phyloP scores from a whole-genome alignment of 805 yeast species.

The Kluyveromyces nonfermentans region DNA sequence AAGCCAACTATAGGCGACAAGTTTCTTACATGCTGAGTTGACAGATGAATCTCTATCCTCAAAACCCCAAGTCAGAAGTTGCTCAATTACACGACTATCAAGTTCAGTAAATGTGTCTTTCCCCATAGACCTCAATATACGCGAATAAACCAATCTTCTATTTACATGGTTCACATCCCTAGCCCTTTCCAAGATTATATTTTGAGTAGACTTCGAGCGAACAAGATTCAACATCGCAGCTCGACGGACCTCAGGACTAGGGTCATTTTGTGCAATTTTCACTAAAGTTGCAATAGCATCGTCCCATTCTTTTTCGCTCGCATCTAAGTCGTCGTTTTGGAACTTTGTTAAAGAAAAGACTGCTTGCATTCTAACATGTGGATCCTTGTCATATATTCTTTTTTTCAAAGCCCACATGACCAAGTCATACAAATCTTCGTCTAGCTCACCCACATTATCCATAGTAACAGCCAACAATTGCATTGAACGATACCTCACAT shows the following conservation, averaged over 20 bases:
- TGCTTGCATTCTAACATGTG: constrained; percentile 75
- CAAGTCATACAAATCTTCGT: constrained; percentile 57
- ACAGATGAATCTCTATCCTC: constrained; percentile 77
- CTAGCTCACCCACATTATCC: constrained; percentile 65
- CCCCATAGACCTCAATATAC: constrained; percentile 58
- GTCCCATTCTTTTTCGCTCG: constrained; percentile 31
- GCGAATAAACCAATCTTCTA: constrained; percentile 62
- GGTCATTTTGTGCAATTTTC: constrained; percentile 60
- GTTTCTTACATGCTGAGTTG: constrained; percentile 55
- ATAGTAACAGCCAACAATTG: constrained; percentile 67
- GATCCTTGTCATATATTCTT: constrained; percentile 67
- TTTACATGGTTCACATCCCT: constrained; percentile 67
- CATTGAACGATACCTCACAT: constrained; percentile 71
- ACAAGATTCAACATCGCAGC: constrained; percentile 69
- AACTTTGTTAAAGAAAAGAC: constrained; percentile 69
- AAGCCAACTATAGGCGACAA: constrained; percentile 70
- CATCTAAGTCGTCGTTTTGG: constrained; percentile 40
- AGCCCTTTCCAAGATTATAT: constrained; percentile 66
- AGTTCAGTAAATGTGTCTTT: constrained; percentile 38
- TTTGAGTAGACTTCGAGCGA: constrained; percentile 43
- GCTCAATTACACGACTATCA: constrained; percentile 44
- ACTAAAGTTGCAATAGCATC: constrained; percentile 40
- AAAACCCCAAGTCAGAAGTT: constrained; percentile 73
- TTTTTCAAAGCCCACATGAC: constrained; percentile 51
- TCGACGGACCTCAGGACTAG: constrained; percentile 81